These are phyloP conservation scores for Fusarium nygamai DNA, from an alignment of 2,329 filamentous ascomycete genomes.

Conservation along the genomic window DNA sequence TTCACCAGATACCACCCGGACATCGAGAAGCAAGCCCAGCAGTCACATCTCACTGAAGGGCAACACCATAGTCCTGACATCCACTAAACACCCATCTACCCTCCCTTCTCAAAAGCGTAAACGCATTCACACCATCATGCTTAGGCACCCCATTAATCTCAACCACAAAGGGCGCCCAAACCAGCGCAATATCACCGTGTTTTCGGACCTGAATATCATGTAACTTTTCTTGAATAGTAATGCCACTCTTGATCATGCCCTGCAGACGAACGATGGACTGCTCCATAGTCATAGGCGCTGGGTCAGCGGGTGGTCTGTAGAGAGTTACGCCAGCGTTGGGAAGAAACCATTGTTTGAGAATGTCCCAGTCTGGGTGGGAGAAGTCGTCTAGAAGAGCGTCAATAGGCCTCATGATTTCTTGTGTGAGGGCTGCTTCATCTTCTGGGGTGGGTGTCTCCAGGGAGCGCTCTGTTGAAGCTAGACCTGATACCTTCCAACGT, in stretches of 20 bases:
- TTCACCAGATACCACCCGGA: not conserved
- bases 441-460: not conserved
- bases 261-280: slow-evolving; percentile 14
- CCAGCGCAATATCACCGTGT: slow-evolving; percentile 6
- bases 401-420: slow-evolving; percentile 9
- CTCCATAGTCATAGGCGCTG: slow-evolving; percentile 16
- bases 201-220: slow-evolving; percentile 3
- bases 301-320: not conserved
- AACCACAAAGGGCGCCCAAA: slow-evolving; percentile 25
- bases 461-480: not conserved
- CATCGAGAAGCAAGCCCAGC: not conserved
- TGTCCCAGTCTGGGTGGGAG: slow-evolving; percentile 8
- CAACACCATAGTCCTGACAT: slow-evolving; percentile 4
- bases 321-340: slow-evolving; percentile 1
- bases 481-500: slow-evolving; percentile 8
- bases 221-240: not conserved
- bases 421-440: not conserved
- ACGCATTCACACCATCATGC: not conserved
- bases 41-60: not conserved
- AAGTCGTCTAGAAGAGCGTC: slow-evolving; percentile 17
- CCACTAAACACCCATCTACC: slow-evolving; percentile 11
- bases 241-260: slow-evolving; percentile 5
- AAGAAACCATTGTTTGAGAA: slow-evolving; percentile 11
- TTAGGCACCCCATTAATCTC: slow-evolving; percentile 2
- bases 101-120: not conserved